phyloP scores from a whole-genome alignment of 2,329 filamentous ascomycete species.

The Alternaria arbusti region DNA sequence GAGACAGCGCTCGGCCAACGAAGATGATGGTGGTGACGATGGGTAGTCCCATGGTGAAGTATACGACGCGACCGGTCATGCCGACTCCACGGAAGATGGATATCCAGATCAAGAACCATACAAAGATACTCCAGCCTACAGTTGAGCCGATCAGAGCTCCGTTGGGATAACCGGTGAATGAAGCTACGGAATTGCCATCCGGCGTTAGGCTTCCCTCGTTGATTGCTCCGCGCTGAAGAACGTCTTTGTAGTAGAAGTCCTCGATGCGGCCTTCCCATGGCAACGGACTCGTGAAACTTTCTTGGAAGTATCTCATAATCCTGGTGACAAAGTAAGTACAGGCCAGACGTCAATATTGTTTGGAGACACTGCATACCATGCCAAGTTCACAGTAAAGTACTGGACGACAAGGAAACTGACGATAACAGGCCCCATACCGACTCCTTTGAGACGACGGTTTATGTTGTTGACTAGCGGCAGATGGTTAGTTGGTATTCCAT shows the following conservation, averaged over 20 bases:
- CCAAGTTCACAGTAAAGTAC: constrained; percentile 64
- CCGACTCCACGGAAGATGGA: constrained; percentile 66
- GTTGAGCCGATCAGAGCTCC: constrained; percentile 61
- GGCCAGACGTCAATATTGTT: not conserved
- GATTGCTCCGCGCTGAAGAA: constrained; percentile 57
- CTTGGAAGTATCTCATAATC: constrained; percentile 66
- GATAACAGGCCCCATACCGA: constrained; percentile 60
- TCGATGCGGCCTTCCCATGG: constrained; percentile 61
- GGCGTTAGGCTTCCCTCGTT: constrained; percentile 41
- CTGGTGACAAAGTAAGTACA: not conserved
- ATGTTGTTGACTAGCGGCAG: constrained; percentile 51
- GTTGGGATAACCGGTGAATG: constrained; percentile 58
- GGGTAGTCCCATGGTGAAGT: constrained; percentile 67
- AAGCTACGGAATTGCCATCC: constrained; percentile 49
- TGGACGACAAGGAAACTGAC: constrained; percentile 60
- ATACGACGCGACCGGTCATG: constrained; percentile 64
- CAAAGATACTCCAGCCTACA: constrained; percentile 64
- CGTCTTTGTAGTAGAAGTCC: constrained; percentile 59
- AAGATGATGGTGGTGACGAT: constrained; percentile 64
- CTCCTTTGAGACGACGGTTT: constrained; percentile 60
- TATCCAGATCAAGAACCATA: constrained; percentile 66
- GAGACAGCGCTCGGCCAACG: constrained; percentile 61
- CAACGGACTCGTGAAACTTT: constrained; percentile 62
- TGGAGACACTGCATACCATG: constrained; percentile 44
- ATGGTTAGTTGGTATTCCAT: not conserved